These are phyloP conservation scores for Quercus suber DNA, from an alignment of 306 rosid genomes.

Conservation along the genomic window DNA sequence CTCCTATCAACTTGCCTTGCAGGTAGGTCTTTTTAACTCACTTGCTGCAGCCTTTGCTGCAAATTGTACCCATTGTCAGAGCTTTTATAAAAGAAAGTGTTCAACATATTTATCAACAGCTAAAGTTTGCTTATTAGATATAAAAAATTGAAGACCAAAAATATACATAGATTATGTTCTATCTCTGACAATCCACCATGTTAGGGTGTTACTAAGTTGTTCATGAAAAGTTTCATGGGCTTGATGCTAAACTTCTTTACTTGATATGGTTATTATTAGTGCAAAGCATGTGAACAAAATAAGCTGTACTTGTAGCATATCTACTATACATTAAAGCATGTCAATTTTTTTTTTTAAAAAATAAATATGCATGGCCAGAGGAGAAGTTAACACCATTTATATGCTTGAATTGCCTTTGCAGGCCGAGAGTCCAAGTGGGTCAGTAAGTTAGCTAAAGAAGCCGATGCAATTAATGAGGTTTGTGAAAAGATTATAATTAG, in stretches of 20 bases:
- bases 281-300: background rate
- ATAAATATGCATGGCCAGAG: background rate
- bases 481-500: background rate
- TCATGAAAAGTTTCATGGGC: background rate
- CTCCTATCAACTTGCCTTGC: slow-evolving; percentile 64
- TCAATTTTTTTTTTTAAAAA: no score
- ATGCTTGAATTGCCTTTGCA: slow-evolving; percentile 29
- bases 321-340: background rate
- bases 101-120: background rate
- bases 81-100: slow-evolving; percentile 9
- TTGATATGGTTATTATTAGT: background rate
- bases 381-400: background rate
- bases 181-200: background rate
- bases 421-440: slow-evolving; percentile 45
- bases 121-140: background rate
- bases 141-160: background rate
- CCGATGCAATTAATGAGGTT: slow-evolving; percentile 26
- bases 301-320: background rate
- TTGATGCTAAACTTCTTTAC: background rate
- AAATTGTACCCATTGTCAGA: slow-evolving; percentile 30
- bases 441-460: slow-evolving; percentile 27
- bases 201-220: background rate
- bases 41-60: slow-evolving; percentile 34
- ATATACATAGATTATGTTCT: background rate
- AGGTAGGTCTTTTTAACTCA: slow-evolving; percentile 45